Evolutionary conservation across 257 asterid species (phyloP), one percentile per base, ranked within the genome.

Genomic region (Jaltomata sinuosa): DNA sequence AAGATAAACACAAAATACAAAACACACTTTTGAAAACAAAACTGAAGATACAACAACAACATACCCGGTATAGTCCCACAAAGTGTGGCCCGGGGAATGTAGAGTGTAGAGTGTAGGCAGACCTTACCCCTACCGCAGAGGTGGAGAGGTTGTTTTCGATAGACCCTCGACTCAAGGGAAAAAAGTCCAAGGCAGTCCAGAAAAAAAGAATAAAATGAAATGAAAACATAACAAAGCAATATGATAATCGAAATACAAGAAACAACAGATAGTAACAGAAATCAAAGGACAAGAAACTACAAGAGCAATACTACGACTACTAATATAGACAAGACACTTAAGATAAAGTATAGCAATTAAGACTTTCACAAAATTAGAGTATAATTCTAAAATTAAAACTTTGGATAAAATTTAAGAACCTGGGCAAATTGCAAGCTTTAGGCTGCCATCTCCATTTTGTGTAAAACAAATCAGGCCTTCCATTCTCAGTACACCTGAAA

Each of bases 361-460:
- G n/a, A n/a, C n/a, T n/a, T n/a, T n/a, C n/a, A n/a, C n/a, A n/a
- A n/a, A n/a, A n/a, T n/a, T n/a, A n/a, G n/a, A n/a, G n/a, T n/a
- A n/a, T n/a, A 32, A 32, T 32, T 3, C 36, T 32, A 32, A 32
- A 38, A 42, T 42, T 42, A 42, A 8, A 42, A 59, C 67, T 59
- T 59, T 59, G 32, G 34, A 25, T 25, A 11, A 59, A 4, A 32
- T 2, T n/a, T 32, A 32, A 2, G 3, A 19, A 94, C 98, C 98
- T 96, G 89, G 99, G 97, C 93, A 96, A 89, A 88, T 94, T 91
- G 91, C 99, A 96, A 67, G 88, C 84, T 83, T 88, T 93, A 55
- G 99, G 99, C 88, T 94, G 98, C 99, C 99, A 94, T 84, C 98
- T 91, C 99, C 99, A 96, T 83, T 96, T 94, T 8, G 98, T 94